Percentiles rank a stretch among this genome's conserved stretches.
These are phyloP conservation scores for Globisporangium heterothallicum DNA, from an alignment of 352 stramenopile genomes.

Conservation along the genomic window DNA sequence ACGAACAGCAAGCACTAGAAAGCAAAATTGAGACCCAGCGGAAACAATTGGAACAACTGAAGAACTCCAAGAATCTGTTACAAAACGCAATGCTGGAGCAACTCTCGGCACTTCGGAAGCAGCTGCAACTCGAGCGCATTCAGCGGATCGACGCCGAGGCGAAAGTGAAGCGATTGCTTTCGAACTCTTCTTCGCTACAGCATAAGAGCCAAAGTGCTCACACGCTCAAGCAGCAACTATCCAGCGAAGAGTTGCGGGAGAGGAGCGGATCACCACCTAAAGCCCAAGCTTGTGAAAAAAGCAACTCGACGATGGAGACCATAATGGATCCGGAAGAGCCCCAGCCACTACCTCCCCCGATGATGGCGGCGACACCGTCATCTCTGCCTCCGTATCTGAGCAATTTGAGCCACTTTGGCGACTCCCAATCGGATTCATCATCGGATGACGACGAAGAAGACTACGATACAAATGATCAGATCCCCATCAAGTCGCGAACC, in stretches of 20 bases:
- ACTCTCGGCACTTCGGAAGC: conserved; percentile 65
- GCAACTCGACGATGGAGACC: neutral
- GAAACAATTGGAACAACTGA: conserved; percentile 71
- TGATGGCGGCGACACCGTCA: conserved; percentile 24
- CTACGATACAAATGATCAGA: neutral
- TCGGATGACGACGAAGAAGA: conserved; percentile 11
- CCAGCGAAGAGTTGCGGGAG: neutral
- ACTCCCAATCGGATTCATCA: conserved; percentile 30
- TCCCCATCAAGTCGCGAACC: neutral
- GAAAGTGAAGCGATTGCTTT: conserved; percentile 51
- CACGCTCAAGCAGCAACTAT: conserved; percentile 1
- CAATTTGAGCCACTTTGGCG: conserved; percentile 12
- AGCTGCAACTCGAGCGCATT: conserved; percentile 63
- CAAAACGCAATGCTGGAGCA: conserved; percentile 85
- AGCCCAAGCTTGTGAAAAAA: neutral
- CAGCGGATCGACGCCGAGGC: conserved; percentile 64
- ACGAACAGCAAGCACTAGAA: conserved; percentile 72
- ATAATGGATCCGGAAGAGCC: conserved; percentile 32
- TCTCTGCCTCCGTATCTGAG: conserved; percentile 33
- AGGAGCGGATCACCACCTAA: neutral
- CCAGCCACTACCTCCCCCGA: conserved; percentile 45
- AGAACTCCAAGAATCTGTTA: conserved; percentile 65
- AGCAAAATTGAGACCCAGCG: conserved; percentile 53
- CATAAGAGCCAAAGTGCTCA: conserved; percentile 2
- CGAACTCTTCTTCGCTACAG: conserved; percentile 10